Conservation (phyloP, 1,284 basidiomycete genomes). For the Golubevia sp. region DNA sequence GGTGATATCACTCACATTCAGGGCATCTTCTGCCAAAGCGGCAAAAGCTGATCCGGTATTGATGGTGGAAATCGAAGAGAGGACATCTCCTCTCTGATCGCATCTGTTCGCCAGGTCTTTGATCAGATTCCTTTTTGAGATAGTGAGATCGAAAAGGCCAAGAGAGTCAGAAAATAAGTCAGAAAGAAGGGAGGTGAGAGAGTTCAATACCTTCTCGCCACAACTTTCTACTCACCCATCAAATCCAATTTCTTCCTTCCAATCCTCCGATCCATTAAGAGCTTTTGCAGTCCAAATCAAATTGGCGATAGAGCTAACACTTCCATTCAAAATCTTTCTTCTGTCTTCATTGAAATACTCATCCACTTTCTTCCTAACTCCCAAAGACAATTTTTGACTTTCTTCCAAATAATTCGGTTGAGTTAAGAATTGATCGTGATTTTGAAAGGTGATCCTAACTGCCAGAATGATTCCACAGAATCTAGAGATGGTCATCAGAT, state of each 20-base stretch:
- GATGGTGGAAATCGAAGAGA: neutral
- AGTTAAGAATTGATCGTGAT: conserved; percentile 10
- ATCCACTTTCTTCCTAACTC: conserved; percentile 1
- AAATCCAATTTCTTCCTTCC: conserved; percentile 11
- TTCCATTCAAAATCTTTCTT: conserved; percentile 17
- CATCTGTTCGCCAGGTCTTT: conserved; percentile 14
- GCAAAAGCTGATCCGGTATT: neutral
- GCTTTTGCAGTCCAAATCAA: conserved; percentile 26
- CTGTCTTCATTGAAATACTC: conserved; percentile 26
- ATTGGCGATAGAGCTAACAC: conserved; percentile 23
- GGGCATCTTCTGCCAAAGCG: neutral
- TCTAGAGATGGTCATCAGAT: conserved; percentile 23
- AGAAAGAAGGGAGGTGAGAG: no score
- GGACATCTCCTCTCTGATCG: conserved; percentile 8
- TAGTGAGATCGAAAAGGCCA: neutral
- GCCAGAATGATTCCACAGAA: conserved; percentile 24
- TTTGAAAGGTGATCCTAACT: conserved; percentile 18
- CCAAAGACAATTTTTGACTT: conserved; percentile 11
- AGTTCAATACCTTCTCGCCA: no score
- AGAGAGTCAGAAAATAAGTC: neutral
- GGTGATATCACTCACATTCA: neutral
- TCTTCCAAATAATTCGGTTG: neutral
- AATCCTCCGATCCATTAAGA: conserved; percentile 3
- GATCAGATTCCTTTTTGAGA: neutral
- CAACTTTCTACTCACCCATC: conserved; percentile 7